phyloP scores from a whole-genome alignment of 2,329 filamentous ascomycete genomes.

The Verticillium nonalfalfae region DNA sequence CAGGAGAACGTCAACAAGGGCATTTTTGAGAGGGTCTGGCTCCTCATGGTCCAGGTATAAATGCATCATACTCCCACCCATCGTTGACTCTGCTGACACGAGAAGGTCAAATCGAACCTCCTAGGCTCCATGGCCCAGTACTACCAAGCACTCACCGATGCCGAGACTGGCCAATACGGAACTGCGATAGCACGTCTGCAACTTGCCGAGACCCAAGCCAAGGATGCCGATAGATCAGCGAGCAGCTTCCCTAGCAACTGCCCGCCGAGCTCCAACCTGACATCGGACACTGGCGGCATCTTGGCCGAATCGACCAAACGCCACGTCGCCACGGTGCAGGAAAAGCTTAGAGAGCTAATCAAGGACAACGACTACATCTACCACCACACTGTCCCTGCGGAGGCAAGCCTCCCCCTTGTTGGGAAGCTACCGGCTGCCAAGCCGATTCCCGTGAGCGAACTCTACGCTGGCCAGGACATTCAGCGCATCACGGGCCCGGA shows the following conservation, averaged over 20 bases:
- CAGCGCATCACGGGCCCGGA: conserved; percentile 95
- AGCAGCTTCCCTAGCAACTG: conserved; percentile 75
- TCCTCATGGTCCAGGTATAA: conserved; percentile 69
- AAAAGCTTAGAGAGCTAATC: conserved; percentile 66
- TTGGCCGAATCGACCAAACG: conserved; percentile 79
- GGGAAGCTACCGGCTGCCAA: conserved; percentile 92
- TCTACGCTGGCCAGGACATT: conserved; percentile 96
- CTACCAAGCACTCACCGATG: conserved; percentile 86
- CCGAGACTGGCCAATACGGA: conserved; percentile 82
- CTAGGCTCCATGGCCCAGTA: conserved; percentile 86
- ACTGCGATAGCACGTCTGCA: conserved; percentile 77
- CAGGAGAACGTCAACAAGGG: conserved; percentile 89
- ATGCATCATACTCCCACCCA: not conserved
- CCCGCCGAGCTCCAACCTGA: conserved; percentile 76
- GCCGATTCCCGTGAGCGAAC: conserved; percentile 90
- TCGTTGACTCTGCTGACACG: conserved; percentile 4
- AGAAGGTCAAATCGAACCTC: conserved; percentile 69
- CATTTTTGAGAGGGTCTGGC: conserved; percentile 92
- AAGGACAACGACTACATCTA: conserved; percentile 99
- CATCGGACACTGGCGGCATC: conserved; percentile 67
- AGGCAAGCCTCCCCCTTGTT: conserved; percentile 74
- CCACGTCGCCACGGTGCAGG: conserved; percentile 73
- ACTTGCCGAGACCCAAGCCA: conserved; percentile 70
- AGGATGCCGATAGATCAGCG: conserved; percentile 70
- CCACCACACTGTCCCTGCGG: conserved; percentile 82